Conservation (phyloP, 495 filamentous ascomycete species). For the Evernia prunastri region DNA sequence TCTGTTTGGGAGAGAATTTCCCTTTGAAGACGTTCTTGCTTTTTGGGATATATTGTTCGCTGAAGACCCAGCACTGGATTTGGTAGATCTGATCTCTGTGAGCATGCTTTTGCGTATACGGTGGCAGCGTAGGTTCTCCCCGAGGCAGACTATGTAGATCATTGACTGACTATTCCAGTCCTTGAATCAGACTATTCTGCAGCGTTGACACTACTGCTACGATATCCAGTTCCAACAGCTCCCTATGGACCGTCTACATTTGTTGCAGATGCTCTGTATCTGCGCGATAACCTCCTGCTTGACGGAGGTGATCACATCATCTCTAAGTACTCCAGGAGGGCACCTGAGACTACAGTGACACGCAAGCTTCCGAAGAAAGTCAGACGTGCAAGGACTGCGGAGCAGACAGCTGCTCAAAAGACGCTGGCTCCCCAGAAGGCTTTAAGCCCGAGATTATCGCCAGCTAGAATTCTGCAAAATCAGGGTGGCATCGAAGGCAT, state of each 20-base stretch:
- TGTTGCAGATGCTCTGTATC: constrained; percentile 80
- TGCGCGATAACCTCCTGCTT: constrained; percentile 66
- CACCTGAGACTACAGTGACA: constrained; percentile 41
- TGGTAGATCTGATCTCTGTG: constrained; percentile 84
- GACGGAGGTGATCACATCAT: constrained; percentile 70
- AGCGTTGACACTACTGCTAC: constrained; percentile 71
- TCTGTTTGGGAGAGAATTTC: constrained; percentile 88
- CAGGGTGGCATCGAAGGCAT: constrained; percentile 65
- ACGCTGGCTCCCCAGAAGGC: constrained; percentile 25
- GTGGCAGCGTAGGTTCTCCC: constrained; percentile 66
- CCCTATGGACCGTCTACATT: constrained; percentile 67
- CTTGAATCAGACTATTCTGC: constrained; percentile 79
- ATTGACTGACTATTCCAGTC: constrained; percentile 48
- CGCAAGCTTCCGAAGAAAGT: constrained; percentile 31
- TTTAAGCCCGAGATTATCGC: constrained; percentile 35
- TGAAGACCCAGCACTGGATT: constrained; percentile 70
- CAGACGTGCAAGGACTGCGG: constrained; percentile 31
- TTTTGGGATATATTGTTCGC: constrained; percentile 93
- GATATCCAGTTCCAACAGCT: constrained; percentile 63
- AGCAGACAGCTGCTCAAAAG: constrained; percentile 20
- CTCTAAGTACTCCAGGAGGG: constrained; percentile 69
- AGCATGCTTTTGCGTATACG: constrained; percentile 90
- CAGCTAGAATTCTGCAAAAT: constrained; percentile 55
- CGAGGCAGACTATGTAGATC: background rate
- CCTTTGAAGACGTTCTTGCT: constrained; percentile 71